phyloP scores from a whole-genome alignment of 176 grass and related monocot species.

The Thinopyrum elongatum region DNA sequence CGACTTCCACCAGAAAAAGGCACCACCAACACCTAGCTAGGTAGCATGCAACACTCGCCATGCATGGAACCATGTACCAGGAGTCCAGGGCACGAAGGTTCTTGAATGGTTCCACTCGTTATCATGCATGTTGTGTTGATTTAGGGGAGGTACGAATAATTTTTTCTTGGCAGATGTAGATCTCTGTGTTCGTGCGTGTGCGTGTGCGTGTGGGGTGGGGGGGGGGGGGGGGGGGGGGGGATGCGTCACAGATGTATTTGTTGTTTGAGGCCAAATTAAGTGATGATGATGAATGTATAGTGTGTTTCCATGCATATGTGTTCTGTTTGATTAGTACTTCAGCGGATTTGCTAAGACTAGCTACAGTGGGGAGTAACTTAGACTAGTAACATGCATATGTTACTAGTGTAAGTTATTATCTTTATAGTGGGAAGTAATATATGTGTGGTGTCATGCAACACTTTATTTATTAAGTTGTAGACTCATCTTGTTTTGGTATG shows the following conservation, averaged over 20 bases:
- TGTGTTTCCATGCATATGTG: neutral
- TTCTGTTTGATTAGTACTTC: neutral
- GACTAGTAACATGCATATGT: too few relatives aligned
- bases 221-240: neutral
- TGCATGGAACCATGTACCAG: neutral
- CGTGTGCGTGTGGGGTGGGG: neutral
- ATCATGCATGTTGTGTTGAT: slow-evolving; percentile 8
- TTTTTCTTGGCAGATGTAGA: neutral
- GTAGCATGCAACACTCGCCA: neutral
- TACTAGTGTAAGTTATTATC: too few relatives aligned
- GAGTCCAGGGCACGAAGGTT: neutral
- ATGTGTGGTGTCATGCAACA: too few relatives aligned
- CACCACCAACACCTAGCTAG: neutral
- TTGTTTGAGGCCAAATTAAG: neutral
- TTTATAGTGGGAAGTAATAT: too few relatives aligned
- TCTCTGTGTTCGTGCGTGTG: neutral
- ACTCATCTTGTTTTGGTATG: too few relatives aligned
- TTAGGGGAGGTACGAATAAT: slow-evolving; percentile 13
- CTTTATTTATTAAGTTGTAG: too few relatives aligned
- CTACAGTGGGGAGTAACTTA: too few relatives aligned
- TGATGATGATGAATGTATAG: slow-evolving; percentile 6
- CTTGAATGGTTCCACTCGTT: neutral
- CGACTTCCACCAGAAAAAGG: slow-evolving; percentile 58
- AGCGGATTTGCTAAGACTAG: too few relatives aligned
- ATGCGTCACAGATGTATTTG: slow-evolving; percentile 13